A percentile compares a stretch with the other conserved stretches of the same genome.
Conservation (phyloP, 2,329 filamentous ascomycete genomes). For the Didymellaceae sp. region DNA sequence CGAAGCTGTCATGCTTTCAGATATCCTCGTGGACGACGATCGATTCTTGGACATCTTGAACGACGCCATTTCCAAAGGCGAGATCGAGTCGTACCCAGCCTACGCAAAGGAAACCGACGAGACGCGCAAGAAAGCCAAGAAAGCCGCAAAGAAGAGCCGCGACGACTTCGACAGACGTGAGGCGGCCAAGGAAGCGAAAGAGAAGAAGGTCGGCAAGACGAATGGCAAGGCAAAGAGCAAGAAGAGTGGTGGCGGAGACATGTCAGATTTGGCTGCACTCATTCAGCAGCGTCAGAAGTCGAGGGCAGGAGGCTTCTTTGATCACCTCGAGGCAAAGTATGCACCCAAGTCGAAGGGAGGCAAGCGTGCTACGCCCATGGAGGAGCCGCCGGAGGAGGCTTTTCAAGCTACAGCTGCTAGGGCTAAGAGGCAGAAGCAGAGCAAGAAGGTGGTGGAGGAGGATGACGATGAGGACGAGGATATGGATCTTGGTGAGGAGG, state of each 20-base stretch:
- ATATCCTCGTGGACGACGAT: slow-evolving; percentile 82
- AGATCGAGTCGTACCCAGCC: slow-evolving; percentile 69
- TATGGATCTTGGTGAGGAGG: slow-evolving; percentile 34
- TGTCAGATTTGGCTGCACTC: slow-evolving; percentile 45
- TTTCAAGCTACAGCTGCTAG: slow-evolving; percentile 51
- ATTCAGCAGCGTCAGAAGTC: slow-evolving; percentile 47
- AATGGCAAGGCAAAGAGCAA: slow-evolving; percentile 37
- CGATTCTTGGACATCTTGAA: slow-evolving; percentile 83
- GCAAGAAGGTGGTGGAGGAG: slow-evolving; percentile 25
- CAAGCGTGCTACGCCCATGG: slow-evolving; percentile 51
- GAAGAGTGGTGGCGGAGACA: slow-evolving; percentile 42
- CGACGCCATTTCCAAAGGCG: slow-evolving; percentile 73
- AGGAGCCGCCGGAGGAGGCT: slow-evolving; percentile 69
- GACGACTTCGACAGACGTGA: slow-evolving; percentile 57
- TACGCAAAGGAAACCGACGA: slow-evolving; percentile 71
- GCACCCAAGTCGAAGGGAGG: slow-evolving; percentile 52
- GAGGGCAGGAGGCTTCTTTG: slow-evolving; percentile 45
- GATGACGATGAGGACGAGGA: slow-evolving; percentile 28
- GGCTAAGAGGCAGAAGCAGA: slow-evolving; percentile 37
- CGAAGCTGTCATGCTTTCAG: slow-evolving; percentile 83
- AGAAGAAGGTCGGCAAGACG: slow-evolving; percentile 63
- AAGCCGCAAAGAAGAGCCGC: slow-evolving; percentile 45
- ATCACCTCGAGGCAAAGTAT: slow-evolving; percentile 44
- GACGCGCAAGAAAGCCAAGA: slow-evolving; percentile 39
- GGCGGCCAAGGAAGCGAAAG: slow-evolving; percentile 61